These are phyloP conservation scores for Solanum raphanifolium DNA, from an alignment of 257 asterid species.

Conservation along the genomic window DNA sequence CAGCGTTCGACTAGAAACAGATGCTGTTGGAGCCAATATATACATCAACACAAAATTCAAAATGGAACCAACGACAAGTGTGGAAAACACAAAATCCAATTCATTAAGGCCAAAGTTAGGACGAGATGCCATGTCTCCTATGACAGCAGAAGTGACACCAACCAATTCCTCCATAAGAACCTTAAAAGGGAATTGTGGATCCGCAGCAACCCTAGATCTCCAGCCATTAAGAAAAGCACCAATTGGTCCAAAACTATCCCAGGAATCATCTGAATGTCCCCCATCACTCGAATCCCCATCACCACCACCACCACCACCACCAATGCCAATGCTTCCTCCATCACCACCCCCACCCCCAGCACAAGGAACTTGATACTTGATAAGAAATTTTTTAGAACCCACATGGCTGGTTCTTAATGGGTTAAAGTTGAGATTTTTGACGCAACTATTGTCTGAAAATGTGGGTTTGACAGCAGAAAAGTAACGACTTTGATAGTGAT, in stretches of 20 bases:
- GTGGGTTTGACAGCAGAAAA: not conserved
- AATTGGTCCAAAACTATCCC: slow-evolving; percentile 53
- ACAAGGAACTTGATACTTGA: slow-evolving; percentile 7
- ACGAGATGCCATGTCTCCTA: slow-evolving; percentile 93
- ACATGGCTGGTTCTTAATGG: not conserved
- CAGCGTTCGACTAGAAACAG: slow-evolving; percentile 26
- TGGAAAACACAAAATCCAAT: slow-evolving; percentile 85
- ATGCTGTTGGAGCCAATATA: slow-evolving; percentile 69
- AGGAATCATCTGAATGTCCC: slow-evolving; percentile 36
- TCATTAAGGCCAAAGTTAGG: slow-evolving; percentile 90
- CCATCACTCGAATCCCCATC: slow-evolving; percentile 30
- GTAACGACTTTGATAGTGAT: not conserved
- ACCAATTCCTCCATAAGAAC: slow-evolving; percentile 90
- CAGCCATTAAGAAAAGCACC: slow-evolving; percentile 75
- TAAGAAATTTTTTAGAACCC: not conserved
- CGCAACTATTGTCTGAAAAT: not conserved
- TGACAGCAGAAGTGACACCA: slow-evolving; percentile 70
- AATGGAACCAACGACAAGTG: slow-evolving; percentile 76
- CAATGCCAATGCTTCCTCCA: not conserved
- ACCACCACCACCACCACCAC: slow-evolving; percentile 9
- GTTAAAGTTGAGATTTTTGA: not conserved
- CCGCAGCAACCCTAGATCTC: slow-evolving; percentile 89
- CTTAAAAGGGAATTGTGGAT: slow-evolving; percentile 86
- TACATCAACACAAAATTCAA: slow-evolving; percentile 82
- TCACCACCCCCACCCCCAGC: slow-evolving; percentile 6